These are phyloP conservation scores for Fonsecaea pedrosoi DNA, from an alignment of 2,329 filamentous ascomycete species.

Conservation along the genomic window DNA sequence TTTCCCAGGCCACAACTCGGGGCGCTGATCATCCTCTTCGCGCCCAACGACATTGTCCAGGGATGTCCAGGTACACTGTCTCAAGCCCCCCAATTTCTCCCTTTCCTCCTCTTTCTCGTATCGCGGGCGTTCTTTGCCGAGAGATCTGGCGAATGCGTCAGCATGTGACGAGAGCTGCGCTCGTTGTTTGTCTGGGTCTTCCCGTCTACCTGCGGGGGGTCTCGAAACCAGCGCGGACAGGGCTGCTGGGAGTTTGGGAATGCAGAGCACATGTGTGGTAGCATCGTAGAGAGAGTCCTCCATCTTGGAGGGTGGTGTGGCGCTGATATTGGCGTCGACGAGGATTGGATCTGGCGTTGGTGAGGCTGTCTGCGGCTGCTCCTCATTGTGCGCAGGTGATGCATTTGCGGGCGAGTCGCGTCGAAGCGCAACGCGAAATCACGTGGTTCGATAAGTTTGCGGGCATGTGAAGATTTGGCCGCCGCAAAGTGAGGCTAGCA, in stretches of 20 bases:
- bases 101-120: slow-evolving; percentile 36
- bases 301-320: slow-evolving; percentile 16
- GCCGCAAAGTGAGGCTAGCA: no score
- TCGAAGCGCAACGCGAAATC: not conserved
- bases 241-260: slow-evolving; percentile 15
- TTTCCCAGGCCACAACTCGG: slow-evolving; percentile 2
- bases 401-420: not conserved
- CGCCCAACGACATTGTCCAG: slow-evolving; percentile 10
- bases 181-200: slow-evolving; percentile 6
- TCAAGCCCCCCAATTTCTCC: slow-evolving; percentile 31
- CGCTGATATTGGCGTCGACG: not conserved
- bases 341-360: not conserved
- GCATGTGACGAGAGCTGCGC: slow-evolving; percentile 26
- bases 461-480: no score
- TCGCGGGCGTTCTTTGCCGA: slow-evolving; percentile 21
- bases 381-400: not conserved
- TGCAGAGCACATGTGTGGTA: slow-evolving; percentile 27
- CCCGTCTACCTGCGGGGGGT: slow-evolving; percentile 12
- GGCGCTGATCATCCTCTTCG: slow-evolving; percentile 5
- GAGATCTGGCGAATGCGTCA: slow-evolving; percentile 20
- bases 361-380: not conserved
- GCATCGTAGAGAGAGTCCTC: slow-evolving; percentile 34
- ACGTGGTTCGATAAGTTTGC: not conserved
- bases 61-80: slow-evolving; percentile 27
- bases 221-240: slow-evolving; percentile 17